These are phyloP conservation scores for Alternaria sp. DNA, from an alignment of 2,329 filamentous ascomycete species.

Conservation along the genomic window DNA sequence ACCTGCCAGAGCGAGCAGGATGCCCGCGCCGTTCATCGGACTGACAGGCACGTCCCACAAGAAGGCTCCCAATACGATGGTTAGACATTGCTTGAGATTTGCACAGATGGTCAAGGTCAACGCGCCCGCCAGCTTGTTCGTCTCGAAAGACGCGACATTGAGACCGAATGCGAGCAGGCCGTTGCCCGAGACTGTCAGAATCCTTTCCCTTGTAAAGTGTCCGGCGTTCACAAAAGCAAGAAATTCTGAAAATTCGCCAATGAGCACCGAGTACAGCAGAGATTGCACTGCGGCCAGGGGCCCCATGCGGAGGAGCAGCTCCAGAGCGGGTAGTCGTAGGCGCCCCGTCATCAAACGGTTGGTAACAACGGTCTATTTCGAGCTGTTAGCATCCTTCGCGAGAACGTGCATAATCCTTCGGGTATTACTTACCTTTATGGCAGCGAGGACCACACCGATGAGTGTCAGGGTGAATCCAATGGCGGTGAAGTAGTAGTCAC, in stretches of 20 bases:
- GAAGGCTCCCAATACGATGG: not conserved
- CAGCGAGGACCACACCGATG: slow-evolving; percentile 2
- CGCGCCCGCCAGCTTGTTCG: slow-evolving; percentile 4
- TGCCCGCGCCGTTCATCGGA: slow-evolving; percentile 1
- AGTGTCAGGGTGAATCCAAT: slow-evolving; percentile 1
- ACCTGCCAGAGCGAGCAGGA: slow-evolving; percentile 1
- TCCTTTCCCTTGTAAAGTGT: not conserved
- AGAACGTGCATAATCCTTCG: not conserved
- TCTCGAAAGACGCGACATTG: slow-evolving; percentile 2
- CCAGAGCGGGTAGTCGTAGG: slow-evolving; percentile 1
- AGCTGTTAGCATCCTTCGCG: not conserved
- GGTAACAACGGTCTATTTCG: slow-evolving; percentile 1
- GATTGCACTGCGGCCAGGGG: slow-evolving; percentile 5
- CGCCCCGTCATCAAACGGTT: slow-evolving; percentile 7
- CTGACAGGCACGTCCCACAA: slow-evolving; percentile 5
- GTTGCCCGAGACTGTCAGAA: not conserved
- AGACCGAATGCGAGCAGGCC: not conserved
- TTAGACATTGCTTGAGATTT: slow-evolving; percentile 4
- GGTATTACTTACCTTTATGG: not conserved
- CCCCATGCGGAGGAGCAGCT: slow-evolving; percentile 4
- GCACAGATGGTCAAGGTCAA: slow-evolving; percentile 5
- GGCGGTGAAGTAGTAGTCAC: slow-evolving; percentile 4
- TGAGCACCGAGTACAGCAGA: slow-evolving; percentile 2
- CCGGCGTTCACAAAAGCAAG: not conserved
- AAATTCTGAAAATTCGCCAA: slow-evolving; percentile 4